A percentile compares a stretch with the other conserved stretches of the same genome.
These are phyloP conservation scores for Aspergillus hortae DNA, from an alignment of 2,329 filamentous ascomycete genomes.

Conservation along the genomic window DNA sequence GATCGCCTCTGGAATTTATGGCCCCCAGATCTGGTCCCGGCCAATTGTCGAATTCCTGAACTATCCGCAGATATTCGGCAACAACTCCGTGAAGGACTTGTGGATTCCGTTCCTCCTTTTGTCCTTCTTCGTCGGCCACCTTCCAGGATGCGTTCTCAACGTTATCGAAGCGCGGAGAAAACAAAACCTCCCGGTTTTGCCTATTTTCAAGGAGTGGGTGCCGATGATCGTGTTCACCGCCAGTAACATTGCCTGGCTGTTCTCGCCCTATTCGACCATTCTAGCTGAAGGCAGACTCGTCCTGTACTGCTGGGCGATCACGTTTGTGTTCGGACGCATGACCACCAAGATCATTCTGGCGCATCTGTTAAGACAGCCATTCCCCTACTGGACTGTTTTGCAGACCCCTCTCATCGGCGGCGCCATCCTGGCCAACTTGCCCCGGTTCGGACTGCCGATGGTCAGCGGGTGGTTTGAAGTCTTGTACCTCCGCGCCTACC, in stretches of 20 bases:
- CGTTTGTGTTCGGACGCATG: conserved; percentile 97
- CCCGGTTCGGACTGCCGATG: conserved; percentile 66
- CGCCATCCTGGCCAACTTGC: conserved; percentile 77
- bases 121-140: conserved; percentile 67
- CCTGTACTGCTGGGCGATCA: conserved; percentile 87
- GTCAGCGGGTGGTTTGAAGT: conserved; percentile 67
- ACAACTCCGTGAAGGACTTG: conserved; percentile 75
- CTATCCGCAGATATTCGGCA: conserved; percentile 60
- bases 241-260: conserved; percentile 78
- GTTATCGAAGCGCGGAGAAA: conserved; percentile 72
- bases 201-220: conserved; percentile 90
- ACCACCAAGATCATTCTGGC: conserved; percentile 99
- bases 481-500: conserved; percentile 78
- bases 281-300: conserved; percentile 82
- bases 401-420: conserved; percentile 82
- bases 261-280: conserved; percentile 80
- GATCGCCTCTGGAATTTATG: conserved; percentile 81
- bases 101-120: conserved; percentile 72
- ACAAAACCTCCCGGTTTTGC: conserved; percentile 69
- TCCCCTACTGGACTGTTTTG: conserved; percentile 95
- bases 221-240: conserved; percentile 80
- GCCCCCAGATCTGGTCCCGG: conserved; percentile 80
- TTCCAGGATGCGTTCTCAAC: conserved; percentile 86
- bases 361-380: conserved; percentile 87
- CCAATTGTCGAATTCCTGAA: conserved; percentile 69